Conservation (phyloP, 345 rosid genomes). For the Tarenaya hassleriana region DNA sequence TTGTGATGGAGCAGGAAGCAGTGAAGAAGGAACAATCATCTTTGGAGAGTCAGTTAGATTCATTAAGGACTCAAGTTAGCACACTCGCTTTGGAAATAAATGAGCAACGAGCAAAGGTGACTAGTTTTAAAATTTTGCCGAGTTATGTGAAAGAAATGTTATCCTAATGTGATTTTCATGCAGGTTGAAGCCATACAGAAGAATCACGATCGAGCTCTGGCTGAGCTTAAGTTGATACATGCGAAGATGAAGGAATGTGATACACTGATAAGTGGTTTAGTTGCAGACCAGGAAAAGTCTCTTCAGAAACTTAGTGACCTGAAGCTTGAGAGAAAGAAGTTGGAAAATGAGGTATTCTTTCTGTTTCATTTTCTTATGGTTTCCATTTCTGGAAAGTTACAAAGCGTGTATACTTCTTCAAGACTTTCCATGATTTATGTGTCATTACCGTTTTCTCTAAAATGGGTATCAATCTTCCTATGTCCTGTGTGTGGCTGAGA, state of each 20-base stretch:
- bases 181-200: conserved; percentile 58
- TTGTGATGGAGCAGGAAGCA: conserved; percentile 88
- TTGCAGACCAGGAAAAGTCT: conserved; percentile 64
- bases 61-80: conserved; percentile 51
- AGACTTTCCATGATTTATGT: too few relatives aligned
- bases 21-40: conserved; percentile 52
- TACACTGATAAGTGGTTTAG: conserved; percentile 62
- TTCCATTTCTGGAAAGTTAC: too few relatives aligned
- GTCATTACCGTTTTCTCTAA: too few relatives aligned
- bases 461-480: too few relatives aligned
- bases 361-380: neutral
- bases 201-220: conserved; percentile 51
- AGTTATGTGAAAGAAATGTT: neutral
- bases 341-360: conserved; percentile 88
- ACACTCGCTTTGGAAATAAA: conserved; percentile 57
- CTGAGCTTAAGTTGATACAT: conserved; percentile 62
- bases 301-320: conserved; percentile 62
- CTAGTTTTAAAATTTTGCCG: conserved; percentile 12
- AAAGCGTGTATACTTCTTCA: too few relatives aligned
- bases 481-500: too few relatives aligned
- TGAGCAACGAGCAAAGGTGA: conserved; percentile 67
- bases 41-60: conserved; percentile 69
- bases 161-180: conserved; percentile 26
- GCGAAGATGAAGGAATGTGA: conserved; percentile 89
- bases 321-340: conserved; percentile 81